Conservation (phyloP, 805 yeast species). For the Schizosaccharomyces japonicus region DNA sequence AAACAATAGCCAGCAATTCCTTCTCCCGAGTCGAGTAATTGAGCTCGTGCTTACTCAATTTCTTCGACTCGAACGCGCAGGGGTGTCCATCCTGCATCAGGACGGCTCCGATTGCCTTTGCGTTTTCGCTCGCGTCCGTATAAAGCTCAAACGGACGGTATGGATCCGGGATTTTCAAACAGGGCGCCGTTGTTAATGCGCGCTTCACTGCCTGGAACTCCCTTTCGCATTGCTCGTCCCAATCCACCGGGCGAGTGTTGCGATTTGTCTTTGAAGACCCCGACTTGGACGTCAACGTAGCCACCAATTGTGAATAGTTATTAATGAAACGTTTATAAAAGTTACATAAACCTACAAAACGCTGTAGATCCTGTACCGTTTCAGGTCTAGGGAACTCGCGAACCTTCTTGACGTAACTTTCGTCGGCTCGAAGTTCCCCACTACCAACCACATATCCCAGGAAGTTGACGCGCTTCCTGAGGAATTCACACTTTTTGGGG, state of each 20-base stretch:
- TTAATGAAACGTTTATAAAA: background rate
- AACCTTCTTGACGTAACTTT: background rate
- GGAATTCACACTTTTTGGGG: background rate
- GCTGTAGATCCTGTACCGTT: background rate
- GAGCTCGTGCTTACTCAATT: constrained; percentile 4
- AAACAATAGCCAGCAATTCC: constrained; percentile 6
- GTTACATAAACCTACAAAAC: background rate
- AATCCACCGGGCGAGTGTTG: background rate
- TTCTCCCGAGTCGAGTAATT: constrained; percentile 8
- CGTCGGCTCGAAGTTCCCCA: constrained; percentile 6
- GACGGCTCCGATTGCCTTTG: constrained; percentile 5
- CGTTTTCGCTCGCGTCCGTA: constrained; percentile 9
- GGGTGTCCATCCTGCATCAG: constrained; percentile 4
- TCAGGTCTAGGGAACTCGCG: background rate
- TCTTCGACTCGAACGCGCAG: too few species aligned
- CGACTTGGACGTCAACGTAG: background rate
- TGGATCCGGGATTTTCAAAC: background rate
- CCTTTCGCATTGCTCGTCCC: background rate
- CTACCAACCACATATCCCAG: background rate
- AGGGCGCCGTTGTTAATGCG: background rate
- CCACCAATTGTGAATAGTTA: background rate
- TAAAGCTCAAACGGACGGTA: background rate
- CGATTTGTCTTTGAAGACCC: background rate
- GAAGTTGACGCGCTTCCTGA: background rate
- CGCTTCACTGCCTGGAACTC: background rate